A percentile compares a stretch with the other conserved stretches of the same genome.
Evolutionary conservation across 73 alveolate genomes (phyloP).

Genomic region (Breviolum minutum): DNA sequence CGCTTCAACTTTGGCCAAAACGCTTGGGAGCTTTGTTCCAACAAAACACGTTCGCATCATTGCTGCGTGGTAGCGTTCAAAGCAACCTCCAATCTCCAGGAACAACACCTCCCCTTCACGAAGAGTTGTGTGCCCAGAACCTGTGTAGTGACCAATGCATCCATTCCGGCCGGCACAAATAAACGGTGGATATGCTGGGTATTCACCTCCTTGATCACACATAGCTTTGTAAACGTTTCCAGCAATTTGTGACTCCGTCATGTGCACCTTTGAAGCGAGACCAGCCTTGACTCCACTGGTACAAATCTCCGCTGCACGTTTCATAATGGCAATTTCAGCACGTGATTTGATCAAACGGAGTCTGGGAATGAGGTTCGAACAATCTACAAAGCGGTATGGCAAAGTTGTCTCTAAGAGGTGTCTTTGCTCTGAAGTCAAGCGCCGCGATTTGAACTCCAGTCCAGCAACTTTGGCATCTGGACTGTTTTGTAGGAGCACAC

Average conservation of each 20-base stretch:
- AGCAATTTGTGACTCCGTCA: slow-evolving; percentile 44
- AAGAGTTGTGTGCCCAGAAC: not conserved
- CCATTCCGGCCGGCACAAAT: slow-evolving; percentile 32
- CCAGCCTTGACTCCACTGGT: slow-evolving; percentile 24
- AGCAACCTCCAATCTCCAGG: slow-evolving; percentile 70
- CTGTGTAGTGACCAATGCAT: slow-evolving; percentile 59
- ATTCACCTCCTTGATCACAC: slow-evolving; percentile 44
- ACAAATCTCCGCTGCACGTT: not conserved
- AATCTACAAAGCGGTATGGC: not conserved
- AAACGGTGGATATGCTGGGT: slow-evolving; percentile 60
- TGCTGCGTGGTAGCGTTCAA: slow-evolving; percentile 65
- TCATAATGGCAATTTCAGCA: slow-evolving; percentile 21
- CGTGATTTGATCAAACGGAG: slow-evolving; percentile 33
- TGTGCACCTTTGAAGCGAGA: not conserved
- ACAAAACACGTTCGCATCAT: slow-evolving; percentile 48
- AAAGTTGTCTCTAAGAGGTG: not conserved
- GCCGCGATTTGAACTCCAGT: slow-evolving; percentile 23
- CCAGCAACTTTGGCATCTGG: not conserved
- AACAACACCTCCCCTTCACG: slow-evolving; percentile 36
- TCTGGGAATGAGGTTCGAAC: not conserved
- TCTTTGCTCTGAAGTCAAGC: not conserved
- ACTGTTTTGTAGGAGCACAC: not conserved
- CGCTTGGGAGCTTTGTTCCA: slow-evolving; percentile 20
- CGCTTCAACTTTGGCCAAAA: not conserved
- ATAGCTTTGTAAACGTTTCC: slow-evolving; percentile 23